Conservation (phyloP, 306 rosid species). For the Clitoria ternatea region DNA sequence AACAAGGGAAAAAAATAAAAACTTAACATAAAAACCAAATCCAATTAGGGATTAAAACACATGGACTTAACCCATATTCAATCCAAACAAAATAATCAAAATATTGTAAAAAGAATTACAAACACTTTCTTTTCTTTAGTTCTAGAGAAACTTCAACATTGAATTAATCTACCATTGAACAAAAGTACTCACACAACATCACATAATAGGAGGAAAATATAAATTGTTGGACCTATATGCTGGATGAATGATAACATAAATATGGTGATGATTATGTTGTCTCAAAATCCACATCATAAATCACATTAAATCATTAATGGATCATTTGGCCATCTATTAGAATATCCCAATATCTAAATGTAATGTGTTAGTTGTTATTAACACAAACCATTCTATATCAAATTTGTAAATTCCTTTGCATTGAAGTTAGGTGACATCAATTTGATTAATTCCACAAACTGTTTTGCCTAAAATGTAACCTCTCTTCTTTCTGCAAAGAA, state of each 20-base stretch:
- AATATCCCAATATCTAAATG: neutral
- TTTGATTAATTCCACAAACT: neutral
- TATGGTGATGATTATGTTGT: neutral
- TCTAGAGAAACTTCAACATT: conserved; percentile 1
- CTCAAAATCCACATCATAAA: neutral
- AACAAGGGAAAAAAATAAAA: no score
- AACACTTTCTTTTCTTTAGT: neutral
- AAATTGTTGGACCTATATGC: conserved; percentile 13
- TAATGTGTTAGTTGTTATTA: neutral
- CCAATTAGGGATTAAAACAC: no score
- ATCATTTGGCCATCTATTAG: conserved; percentile 3
- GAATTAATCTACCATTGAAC: neutral
- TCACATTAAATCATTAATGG: neutral
- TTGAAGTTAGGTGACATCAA: neutral
- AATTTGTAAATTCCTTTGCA: neutral
- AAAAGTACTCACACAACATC: neutral
- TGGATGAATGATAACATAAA: neutral
- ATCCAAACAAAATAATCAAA: neutral
- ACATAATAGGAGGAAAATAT: neutral
- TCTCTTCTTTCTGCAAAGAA: conserved; percentile 89
- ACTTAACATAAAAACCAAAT: no score
- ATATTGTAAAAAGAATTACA: neutral
- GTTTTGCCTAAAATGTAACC: conserved; percentile 45
- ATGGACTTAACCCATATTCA: no score
- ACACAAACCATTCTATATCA: neutral